Evolutionary conservation across 228 moss, liverwort and hornwort species (phyloP), one percentile per base, ranked within the genome.

Genomic region (Sphagnum magellanicum): DNA sequence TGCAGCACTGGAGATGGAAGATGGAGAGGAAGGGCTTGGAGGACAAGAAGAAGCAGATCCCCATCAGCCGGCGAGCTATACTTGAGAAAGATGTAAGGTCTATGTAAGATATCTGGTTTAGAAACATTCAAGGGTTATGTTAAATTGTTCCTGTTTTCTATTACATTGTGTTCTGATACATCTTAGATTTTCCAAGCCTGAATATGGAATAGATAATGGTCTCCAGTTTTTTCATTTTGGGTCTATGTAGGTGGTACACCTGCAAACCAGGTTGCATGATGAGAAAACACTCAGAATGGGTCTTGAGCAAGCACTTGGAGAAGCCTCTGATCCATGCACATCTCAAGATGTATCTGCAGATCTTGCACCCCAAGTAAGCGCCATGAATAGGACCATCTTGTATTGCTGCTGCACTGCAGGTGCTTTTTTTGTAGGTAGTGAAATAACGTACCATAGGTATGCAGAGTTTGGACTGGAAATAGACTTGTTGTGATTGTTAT

Each of bases 31-130:
- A 88, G 76, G 84, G 79, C 72, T 76, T 81, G 50, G 88, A 90
- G 50, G 90, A 92, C 14, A 88, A 88, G 67, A 91, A 87, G 80
- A 91, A 88, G 70, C 81, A 81, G 60, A 70, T 87, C 63, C 82
- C 92, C 6, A 81, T 75, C 73, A 83, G 85, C 63, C 87, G 94
- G 64, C 78, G 94, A 52, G 77, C 81, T 67, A 87, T 87, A 66
- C 90, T 95, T 15, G 91, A 95, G 80, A 91, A 85, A 70, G 94
- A 95, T 85, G 94, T 94, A 76, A 64, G 93, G 50, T 8, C 10
- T 32, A 32, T 32, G 32, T 32, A 32, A 32, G 32, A 32, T 32
- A 32, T 32, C 32, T 32, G 32, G 32, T 32, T 32, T 32, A 32
- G 32, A 32, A 32, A 32, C 32, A 32, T 32, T 32, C 32, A 32